phyloP scores from a whole-genome alignment of 2,329 filamentous ascomycete species.

The Fusarium subglutinans region DNA sequence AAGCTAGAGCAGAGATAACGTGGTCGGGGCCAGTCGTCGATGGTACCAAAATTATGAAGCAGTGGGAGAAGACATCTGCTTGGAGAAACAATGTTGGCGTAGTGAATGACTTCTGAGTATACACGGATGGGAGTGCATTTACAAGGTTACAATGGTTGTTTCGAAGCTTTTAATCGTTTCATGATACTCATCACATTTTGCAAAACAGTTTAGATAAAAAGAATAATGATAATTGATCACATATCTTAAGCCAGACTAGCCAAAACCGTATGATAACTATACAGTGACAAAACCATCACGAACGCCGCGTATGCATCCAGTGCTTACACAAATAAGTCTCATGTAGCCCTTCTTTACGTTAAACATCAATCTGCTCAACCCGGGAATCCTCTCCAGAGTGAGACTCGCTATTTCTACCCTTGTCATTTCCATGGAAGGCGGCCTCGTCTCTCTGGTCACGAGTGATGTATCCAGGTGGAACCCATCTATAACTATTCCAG shows the following conservation, averaged over 20 bases:
- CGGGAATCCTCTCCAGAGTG: slow-evolving; percentile 31
- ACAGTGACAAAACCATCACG: slow-evolving; percentile 15
- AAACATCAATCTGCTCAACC: slow-evolving; percentile 30
- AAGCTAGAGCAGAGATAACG: not conserved
- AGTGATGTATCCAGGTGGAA: slow-evolving; percentile 55
- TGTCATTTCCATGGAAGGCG: slow-evolving; percentile 39
- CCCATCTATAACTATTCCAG: slow-evolving; percentile 67
- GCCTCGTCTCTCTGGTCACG: slow-evolving; percentile 49
- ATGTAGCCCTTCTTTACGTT: not conserved
- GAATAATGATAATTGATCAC: slow-evolving; percentile 18
- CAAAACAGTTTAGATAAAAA: not conserved
- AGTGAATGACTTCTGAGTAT: not conserved
- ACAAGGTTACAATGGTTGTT: not conserved
- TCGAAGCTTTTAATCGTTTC: not conserved
- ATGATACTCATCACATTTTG: not conserved
- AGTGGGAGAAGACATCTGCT: not conserved
- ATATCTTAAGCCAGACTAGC: not conserved
- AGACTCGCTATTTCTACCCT: slow-evolving; percentile 37
- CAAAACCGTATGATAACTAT: slow-evolving; percentile 10
- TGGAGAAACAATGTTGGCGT: not conserved
- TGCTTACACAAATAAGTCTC: not conserved
- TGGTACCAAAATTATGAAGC: not conserved
- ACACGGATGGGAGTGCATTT: not conserved
- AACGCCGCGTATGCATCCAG: slow-evolving; percentile 28
- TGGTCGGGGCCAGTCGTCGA: not conserved